Conservation (phyloP, 176 grass and related monocot species). For the barley (Hordeum vulgare) region MorexV3_pseudomolecules_assembly NC_058522.1:14370641-14371140, state of each 20-base stretch:
- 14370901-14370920: neutral
- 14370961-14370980: conserved; percentile 36
- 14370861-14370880: neutral
- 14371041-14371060: neutral
- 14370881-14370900: neutral
- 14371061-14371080: neutral
- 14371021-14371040: conserved; percentile 17
- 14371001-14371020: neutral
- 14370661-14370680: neutral
- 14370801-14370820: neutral
- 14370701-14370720: neutral
- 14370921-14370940: neutral
- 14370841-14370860: neutral
- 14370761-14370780: neutral
- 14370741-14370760: neutral
- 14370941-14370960: conserved; percentile 14
- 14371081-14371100: neutral
- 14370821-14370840: too few species aligned
- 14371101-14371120: neutral
- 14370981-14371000: conserved; percentile 18
- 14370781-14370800: neutral
- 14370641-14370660: neutral
- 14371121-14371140: neutral
- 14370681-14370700: neutral
- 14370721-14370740: neutral